These are phyloP conservation scores for Penicillium sp. DNA, from an alignment of 2,329 filamentous ascomycete species.

Conservation along the genomic window DNA sequence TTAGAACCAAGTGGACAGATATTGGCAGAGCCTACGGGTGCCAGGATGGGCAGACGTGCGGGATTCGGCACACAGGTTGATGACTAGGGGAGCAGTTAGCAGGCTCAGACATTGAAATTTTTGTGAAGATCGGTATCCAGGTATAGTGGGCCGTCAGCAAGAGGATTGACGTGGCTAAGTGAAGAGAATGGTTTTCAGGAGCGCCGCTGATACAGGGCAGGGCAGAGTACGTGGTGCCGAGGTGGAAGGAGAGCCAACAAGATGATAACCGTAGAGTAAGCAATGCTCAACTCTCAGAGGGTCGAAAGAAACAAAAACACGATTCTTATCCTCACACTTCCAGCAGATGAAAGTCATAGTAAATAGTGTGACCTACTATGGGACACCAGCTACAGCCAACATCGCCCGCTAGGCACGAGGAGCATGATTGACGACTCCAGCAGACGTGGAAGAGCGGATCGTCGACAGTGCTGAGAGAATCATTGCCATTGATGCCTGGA, in stretches of 20 bases:
- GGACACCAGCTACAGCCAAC: conserved; percentile 43
- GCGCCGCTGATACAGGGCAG: too few relatives aligned
- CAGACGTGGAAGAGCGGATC: conserved; percentile 37
- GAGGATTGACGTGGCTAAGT: neutral
- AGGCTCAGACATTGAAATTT: neutral
- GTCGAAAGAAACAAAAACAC: neutral
- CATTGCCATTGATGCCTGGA: conserved; percentile 3
- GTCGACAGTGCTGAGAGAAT: conserved; percentile 8
- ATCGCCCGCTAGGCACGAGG: conserved; percentile 35
- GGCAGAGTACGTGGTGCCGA: too few relatives aligned
- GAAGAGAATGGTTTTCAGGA: too few relatives aligned
- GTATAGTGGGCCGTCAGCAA: neutral
- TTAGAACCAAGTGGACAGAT: conserved; percentile 44
- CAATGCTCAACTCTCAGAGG: too few relatives aligned
- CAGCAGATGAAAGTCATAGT: neutral
- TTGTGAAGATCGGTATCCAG: neutral
- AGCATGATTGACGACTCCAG: conserved; percentile 42
- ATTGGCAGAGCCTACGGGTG: conserved; percentile 36
- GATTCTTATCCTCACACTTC: neutral
- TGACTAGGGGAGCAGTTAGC: conserved; percentile 27
- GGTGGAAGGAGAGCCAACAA: too few relatives aligned
- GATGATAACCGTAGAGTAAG: too few relatives aligned
- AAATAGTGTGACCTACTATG: conserved; percentile 31
- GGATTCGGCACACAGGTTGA: conserved; percentile 45
- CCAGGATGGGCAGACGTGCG: conserved; percentile 39